These are phyloP conservation scores for Calonectria pseudoreteaudii DNA, from an alignment of 2,329 filamentous ascomycete species.

Conservation along the genomic window DNA sequence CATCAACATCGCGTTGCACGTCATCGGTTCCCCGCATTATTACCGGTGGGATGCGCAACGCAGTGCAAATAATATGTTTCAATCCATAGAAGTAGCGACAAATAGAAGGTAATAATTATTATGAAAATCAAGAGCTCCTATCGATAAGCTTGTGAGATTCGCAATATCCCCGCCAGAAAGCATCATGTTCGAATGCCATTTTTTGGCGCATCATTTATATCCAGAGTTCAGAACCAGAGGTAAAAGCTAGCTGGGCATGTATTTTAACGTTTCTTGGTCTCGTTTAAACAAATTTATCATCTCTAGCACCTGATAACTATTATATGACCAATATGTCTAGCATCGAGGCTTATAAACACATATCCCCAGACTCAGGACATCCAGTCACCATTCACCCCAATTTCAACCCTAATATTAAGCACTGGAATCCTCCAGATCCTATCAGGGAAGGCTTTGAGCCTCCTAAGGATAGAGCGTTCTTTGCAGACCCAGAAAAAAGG, in stretches of 20 bases:
- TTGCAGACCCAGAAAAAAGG: conserved; percentile 58
- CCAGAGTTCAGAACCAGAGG: neutral
- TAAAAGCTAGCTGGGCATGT: too few species aligned
- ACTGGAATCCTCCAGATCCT: conserved; percentile 24
- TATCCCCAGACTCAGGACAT: conserved; percentile 61
- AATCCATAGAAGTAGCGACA: neutral
- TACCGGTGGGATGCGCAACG: neutral
- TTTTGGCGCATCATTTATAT: neutral
- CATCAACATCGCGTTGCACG: conserved; percentile 10
- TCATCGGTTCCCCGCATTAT: conserved; percentile 1
- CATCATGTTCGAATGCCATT: neutral
- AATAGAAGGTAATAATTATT: neutral
- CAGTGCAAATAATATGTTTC: neutral
- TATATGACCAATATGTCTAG: conserved; percentile 29
- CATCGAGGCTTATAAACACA: conserved; percentile 59
- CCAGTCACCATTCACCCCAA: conserved; percentile 58
- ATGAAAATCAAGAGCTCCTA: neutral
- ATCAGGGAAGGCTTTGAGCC: conserved; percentile 23
- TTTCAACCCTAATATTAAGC: conserved; percentile 59
- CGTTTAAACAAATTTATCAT: neutral
- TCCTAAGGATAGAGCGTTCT: conserved; percentile 48
- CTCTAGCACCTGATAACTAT: neutral
- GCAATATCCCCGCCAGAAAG: conserved; percentile 7
- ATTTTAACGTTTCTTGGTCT: neutral
- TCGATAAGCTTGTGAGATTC: conserved; percentile 7